phyloP scores from a whole-genome alignment of 495 filamentous ascomycete species.

The Penicillium macrosclerotiorum region DNA sequence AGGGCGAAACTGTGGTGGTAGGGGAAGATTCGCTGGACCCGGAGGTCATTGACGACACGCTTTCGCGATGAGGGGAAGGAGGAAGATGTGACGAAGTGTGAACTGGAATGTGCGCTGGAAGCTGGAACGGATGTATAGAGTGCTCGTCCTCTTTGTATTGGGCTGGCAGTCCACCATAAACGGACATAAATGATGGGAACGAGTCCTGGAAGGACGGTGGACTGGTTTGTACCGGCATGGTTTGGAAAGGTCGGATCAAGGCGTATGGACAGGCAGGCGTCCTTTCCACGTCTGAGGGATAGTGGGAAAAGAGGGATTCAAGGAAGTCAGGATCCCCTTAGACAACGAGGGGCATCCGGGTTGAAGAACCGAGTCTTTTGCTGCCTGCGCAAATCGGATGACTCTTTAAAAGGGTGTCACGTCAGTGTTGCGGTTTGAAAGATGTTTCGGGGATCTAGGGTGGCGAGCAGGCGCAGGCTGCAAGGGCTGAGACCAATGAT shows the following conservation, averaged over 20 bases:
- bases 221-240: slow-evolving; percentile 49
- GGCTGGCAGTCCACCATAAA: slow-evolving; percentile 48
- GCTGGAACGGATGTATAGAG: slow-evolving; percentile 24
- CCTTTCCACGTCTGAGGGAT: slow-evolving; percentile 14
- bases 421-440: slow-evolving; percentile 19
- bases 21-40: slow-evolving; percentile 93
- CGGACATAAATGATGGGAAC: slow-evolving; percentile 71
- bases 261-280: slow-evolving; percentile 6
- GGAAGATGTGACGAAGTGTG: slow-evolving; percentile 30
- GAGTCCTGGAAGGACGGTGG: slow-evolving; percentile 54
- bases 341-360: slow-evolving; percentile 21
- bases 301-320: background rate
- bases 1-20: slow-evolving; percentile 91
- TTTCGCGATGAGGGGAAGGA: slow-evolving; percentile 41
- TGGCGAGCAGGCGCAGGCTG: slow-evolving; percentile 11
- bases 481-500: slow-evolving; percentile 27
- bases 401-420: slow-evolving; percentile 32
- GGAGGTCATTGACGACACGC: slow-evolving; percentile 69
- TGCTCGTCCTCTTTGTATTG: slow-evolving; percentile 34
- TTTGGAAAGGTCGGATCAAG: slow-evolving; percentile 11
- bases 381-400: slow-evolving; percentile 44
- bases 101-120: slow-evolving; percentile 33
- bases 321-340: slow-evolving; percentile 4
- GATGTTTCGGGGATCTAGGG: slow-evolving; percentile 10
- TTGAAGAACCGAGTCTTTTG: slow-evolving; percentile 32